phyloP scores from a whole-genome alignment of 768 basidiomycete species.

The Gelatoporia subvermispora region DNA sequence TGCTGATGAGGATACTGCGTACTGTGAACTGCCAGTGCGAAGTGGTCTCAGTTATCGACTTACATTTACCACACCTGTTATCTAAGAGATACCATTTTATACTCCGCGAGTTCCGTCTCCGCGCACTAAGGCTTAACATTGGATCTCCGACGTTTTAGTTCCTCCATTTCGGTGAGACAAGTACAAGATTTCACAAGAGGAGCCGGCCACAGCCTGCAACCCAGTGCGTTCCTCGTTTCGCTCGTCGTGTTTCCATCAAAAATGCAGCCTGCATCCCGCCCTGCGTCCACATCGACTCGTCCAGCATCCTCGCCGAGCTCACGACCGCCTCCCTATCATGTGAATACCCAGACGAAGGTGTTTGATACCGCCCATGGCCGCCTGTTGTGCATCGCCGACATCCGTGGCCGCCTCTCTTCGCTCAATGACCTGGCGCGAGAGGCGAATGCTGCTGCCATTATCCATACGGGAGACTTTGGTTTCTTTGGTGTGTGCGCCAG shows the following conservation, averaged over 20 bases:
- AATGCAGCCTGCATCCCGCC: slow-evolving; percentile 54
- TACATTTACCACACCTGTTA: no score
- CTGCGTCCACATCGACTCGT: slow-evolving; percentile 57
- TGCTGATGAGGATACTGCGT: no score
- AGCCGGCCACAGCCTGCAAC: background rate
- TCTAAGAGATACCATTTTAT: no score
- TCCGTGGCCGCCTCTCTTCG: slow-evolving; percentile 79
- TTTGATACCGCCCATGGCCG: slow-evolving; percentile 79
- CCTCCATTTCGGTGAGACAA: no score
- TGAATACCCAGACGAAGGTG: slow-evolving; percentile 75
- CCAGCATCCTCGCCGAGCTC: slow-evolving; percentile 55
- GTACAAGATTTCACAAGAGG: background rate
- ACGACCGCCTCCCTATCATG: slow-evolving; percentile 35
- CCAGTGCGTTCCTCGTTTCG: background rate
- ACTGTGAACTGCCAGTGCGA: no score
- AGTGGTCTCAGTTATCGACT: no score
- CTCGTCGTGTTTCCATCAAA: slow-evolving; percentile 19
- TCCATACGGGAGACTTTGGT: slow-evolving; percentile 99
- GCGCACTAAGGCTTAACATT: no score
- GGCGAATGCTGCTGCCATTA: slow-evolving; percentile 84
- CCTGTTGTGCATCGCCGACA: slow-evolving; percentile 93
- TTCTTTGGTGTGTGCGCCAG: slow-evolving; percentile 71
- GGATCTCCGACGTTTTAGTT: background rate
- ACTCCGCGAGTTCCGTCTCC: no score
- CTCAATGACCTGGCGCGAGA: slow-evolving; percentile 90